Percentiles rank a stretch among this genome's conserved stretches.
Evolutionary conservation across 2,329 filamentous ascomycete genomes (phyloP).

Genomic region (Phaeosphaeria sp.): DNA sequence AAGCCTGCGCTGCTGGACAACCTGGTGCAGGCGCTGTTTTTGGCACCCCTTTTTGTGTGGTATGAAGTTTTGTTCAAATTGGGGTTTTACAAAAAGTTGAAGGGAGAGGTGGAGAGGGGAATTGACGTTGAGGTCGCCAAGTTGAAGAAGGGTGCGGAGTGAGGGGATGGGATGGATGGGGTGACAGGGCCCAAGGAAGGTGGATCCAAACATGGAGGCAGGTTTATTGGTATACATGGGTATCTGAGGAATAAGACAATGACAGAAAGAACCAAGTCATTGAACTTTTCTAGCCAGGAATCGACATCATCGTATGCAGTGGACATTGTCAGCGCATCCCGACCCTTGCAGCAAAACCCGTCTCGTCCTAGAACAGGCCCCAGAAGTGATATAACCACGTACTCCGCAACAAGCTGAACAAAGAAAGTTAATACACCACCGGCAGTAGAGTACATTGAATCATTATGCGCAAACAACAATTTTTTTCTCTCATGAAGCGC

Average conservation of each 20-base stretch:
- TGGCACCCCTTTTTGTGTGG: slow-evolving; percentile 97
- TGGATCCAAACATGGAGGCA: not conserved
- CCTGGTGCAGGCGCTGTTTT: slow-evolving; percentile 84
- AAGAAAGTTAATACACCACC: too few species aligned
- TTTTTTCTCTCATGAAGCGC: not conserved
- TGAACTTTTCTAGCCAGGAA: too few species aligned
- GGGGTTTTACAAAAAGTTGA: slow-evolving; percentile 73
- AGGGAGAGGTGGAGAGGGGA: slow-evolving; percentile 50
- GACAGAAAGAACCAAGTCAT: not conserved
- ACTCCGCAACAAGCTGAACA: too few species aligned
- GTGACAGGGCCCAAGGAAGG: not conserved
- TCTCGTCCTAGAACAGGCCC: not conserved
- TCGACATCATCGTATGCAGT: not conserved
- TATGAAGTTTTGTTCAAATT: slow-evolving; percentile 88
- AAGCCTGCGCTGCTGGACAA: slow-evolving; percentile 91
- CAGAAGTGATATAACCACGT: not conserved
- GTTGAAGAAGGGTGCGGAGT: slow-evolving; percentile 37
- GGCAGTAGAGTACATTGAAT: too few species aligned
- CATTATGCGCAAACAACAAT: not conserved
- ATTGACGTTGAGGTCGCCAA: slow-evolving; percentile 56
- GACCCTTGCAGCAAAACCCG: not conserved
- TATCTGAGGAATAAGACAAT: not conserved
- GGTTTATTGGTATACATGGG: not conserved
- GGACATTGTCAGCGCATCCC: not conserved
- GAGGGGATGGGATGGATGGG: not conserved